Evolutionary conservation across 78 protist species (phyloP), one percentile per base, ranked within the genome.

Genomic region (Chrysochromulina tobinii): DNA sequence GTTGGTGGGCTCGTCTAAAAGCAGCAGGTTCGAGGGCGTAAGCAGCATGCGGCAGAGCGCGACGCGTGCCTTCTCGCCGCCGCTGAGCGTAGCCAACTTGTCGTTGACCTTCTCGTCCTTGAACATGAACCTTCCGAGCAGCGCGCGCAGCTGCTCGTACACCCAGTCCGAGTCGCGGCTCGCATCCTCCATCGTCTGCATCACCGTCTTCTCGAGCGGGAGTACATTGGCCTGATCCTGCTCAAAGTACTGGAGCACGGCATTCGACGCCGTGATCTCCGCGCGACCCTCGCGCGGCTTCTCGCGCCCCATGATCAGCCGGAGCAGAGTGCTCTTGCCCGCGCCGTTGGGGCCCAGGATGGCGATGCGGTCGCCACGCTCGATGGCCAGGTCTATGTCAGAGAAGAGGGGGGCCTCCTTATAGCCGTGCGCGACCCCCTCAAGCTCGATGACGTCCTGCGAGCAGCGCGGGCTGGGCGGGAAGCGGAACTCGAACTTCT

Each of bases 51-150:
- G 87, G 66, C 91, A 84, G n/a, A 92, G 90, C 20, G 94, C 94
- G 11, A 92, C 87, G 55, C 94, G 61, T 27, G 90, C 93, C 91
- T 92, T 92, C 94, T 92, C 94, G 61, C 94, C 94, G 27, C 94
- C 93, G 15, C n/a, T 48, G 25, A 89, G 67, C 38, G 21, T 51
- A 14, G 48, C 7, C 20, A 79, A n/a, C 58, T 23, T 20, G 59
- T 79, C 61, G 50, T 79, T 51, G 20, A 79, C 87, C 58, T 79
- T 54, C 58, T 79, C 87, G 11, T 51, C 61, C 92, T 89, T 89
- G 87, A 89, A 89, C 92, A 89, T 38, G 67, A 89, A 91, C 77
- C 66, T 54, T n/a, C 93, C 93, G 58, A 91, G 89, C 58, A 91
- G 89, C 27, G 85, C 88, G 50, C 85, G 67, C 27, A 90, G 87